Evolutionary conservation across 2,329 filamentous ascomycete genomes (phyloP).

Genomic region (Phyllosticta paracitricarpa): DNA sequence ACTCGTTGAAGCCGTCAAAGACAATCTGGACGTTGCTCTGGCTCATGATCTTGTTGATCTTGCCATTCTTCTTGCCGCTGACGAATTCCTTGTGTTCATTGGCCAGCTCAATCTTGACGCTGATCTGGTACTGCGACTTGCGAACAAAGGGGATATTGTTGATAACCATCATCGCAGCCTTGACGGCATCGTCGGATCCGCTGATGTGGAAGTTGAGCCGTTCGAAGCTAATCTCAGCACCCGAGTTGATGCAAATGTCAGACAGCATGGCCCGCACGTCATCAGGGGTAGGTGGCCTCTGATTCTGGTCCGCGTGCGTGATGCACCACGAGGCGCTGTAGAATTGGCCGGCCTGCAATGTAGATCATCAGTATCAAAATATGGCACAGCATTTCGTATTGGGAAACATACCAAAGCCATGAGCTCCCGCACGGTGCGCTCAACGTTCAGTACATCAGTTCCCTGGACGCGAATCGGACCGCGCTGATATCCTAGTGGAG

Average conservation of each 20-base stretch:
- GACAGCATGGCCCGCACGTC: constrained; percentile 86
- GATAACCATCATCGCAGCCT: constrained; percentile 88
- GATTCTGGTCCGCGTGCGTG: constrained; percentile 60
- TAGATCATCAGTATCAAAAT: constrained; percentile 15
- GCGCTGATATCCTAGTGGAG: constrained; percentile 74
- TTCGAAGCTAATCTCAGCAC: constrained; percentile 89
- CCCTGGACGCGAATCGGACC: constrained; percentile 84
- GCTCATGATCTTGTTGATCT: constrained; percentile 99
- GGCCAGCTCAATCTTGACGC: constrained; percentile 95
- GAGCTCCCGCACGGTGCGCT: constrained; percentile 88
- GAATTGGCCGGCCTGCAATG: constrained; percentile 74
- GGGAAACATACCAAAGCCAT: constrained; percentile 69
- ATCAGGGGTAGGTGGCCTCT: constrained; percentile 49
- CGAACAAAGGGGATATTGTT: constrained; percentile 84
- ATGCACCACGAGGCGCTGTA: constrained; percentile 97
- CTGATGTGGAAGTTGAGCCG: constrained; percentile 90
- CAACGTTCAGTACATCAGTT: constrained; percentile 84
- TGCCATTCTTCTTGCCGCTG: constrained; percentile 98
- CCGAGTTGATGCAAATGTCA: constrained; percentile 92
- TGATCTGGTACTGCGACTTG: constrained; percentile 80
- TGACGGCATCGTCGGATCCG: constrained; percentile 92
- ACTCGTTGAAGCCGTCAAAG: constrained; percentile 98
- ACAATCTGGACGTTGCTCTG: constrained; percentile 99
- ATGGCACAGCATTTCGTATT: constrained; percentile 5
- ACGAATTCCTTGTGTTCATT: constrained; percentile 99